A percentile compares a stretch with the other conserved stretches of the same genome.
phyloP scores from a whole-genome alignment of 148 eudicot genomes.

The Simmondsia chinensis region DNA sequence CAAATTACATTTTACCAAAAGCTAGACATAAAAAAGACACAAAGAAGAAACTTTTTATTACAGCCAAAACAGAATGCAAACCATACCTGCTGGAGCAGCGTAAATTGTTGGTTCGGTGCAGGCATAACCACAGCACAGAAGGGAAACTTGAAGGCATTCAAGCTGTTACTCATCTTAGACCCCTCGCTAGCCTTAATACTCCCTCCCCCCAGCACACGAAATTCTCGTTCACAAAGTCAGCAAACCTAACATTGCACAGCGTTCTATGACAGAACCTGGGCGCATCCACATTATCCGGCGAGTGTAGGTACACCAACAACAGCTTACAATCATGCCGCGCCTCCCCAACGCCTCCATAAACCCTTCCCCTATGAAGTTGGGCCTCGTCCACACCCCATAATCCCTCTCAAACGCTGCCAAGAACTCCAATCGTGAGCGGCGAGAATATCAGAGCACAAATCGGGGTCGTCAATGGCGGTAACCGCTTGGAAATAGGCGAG shows the following conservation, averaged over 20 bases:
- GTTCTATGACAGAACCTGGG: conserved; percentile 53
- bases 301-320: conserved; percentile 74
- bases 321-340: conserved; percentile 61
- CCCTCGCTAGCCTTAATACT: conserved; percentile 80
- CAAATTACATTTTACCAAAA: too few relatives aligned
- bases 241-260: conserved; percentile 36
- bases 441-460: conserved; percentile 85
- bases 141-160: conserved; percentile 86
- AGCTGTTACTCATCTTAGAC: conserved; percentile 96
- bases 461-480: conserved; percentile 72
- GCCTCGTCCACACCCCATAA: conserved; percentile 30
- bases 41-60: too few relatives aligned
- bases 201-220: conserved; percentile 79
- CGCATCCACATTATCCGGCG: conserved; percentile 81
- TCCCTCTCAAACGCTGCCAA: conserved; percentile 57
- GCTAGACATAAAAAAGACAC: too few relatives aligned
- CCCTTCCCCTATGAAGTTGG: conserved; percentile 56
- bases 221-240: conserved; percentile 72
- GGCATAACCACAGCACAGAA: conserved; percentile 98
- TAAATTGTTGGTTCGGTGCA: conserved; percentile 84
- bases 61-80: too few relatives aligned
- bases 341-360: conserved; percentile 89
- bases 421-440: conserved; percentile 72
- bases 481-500: conserved; percentile 79
- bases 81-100: conserved; percentile 80